A percentile compares a stretch with the other conserved stretches of the same genome.
These are phyloP conservation scores for Xylaria cubensis DNA, from an alignment of 495 filamentous ascomycete species.

Conservation along the genomic window DNA sequence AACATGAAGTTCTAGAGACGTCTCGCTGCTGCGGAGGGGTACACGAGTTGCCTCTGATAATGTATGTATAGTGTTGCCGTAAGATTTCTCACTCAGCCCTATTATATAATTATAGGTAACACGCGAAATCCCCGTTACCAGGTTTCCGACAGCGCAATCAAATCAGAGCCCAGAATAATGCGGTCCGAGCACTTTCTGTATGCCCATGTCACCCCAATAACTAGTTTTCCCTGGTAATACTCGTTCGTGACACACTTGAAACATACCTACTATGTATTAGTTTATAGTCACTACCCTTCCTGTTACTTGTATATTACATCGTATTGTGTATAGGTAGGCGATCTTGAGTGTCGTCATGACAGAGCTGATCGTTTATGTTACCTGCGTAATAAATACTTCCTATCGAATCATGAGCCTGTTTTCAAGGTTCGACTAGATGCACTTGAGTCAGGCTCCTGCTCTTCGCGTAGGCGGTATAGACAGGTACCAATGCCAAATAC, in stretches of 20 bases:
- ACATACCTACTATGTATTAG: neutral
- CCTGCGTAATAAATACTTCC: neutral
- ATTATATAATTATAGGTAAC: neutral
- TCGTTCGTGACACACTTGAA: slow-evolving; percentile 14
- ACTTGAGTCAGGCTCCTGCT: neutral
- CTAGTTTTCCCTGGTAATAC: slow-evolving; percentile 4
- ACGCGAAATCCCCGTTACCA: slow-evolving; percentile 2
- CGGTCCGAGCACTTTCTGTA: slow-evolving; percentile 9
- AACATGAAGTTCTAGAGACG: neutral
- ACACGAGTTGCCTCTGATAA: neutral
- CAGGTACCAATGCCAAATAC: neutral
- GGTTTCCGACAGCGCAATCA: neutral
- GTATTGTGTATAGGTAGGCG: neutral
- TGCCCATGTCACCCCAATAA: neutral
- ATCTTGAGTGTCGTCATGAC: slow-evolving; percentile 3
- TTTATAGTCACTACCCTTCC: neutral
- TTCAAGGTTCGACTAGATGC: neutral
- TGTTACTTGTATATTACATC: slow-evolving; percentile 4
- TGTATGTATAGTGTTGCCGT: neutral
- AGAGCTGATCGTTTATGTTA: neutral
- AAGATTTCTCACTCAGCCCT: neutral
- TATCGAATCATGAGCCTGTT: neutral
- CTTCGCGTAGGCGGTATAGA: neutral
- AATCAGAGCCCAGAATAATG: neutral
- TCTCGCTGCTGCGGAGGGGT: neutral